phyloP scores from a whole-genome alignment of 495 filamentous ascomycete genomes.

The Ramalina peruviana region DNA sequence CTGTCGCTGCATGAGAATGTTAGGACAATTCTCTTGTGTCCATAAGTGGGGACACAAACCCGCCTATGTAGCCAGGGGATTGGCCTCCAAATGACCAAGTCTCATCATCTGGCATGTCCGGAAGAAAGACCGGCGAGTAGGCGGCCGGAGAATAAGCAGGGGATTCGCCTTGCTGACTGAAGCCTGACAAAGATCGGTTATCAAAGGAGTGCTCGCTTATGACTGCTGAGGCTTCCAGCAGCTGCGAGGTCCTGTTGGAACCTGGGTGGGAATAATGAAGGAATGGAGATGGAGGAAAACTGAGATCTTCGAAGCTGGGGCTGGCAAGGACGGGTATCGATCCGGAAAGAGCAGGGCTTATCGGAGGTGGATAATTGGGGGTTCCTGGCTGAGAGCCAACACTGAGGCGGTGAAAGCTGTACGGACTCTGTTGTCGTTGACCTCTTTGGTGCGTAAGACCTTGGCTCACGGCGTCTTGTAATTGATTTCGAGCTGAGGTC shows the following conservation, averaged over 20 bases:
- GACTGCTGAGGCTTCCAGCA: slow-evolving; percentile 12
- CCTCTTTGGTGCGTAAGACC: slow-evolving; percentile 1
- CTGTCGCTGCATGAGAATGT: no score
- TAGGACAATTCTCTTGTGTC: neutral
- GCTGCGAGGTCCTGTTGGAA: slow-evolving; percentile 12
- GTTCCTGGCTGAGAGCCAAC: slow-evolving; percentile 16
- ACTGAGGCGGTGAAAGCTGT: slow-evolving; percentile 11
- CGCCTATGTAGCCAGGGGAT: slow-evolving; percentile 12
- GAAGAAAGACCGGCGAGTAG: slow-evolving; percentile 15
- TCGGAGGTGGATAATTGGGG: slow-evolving; percentile 12
- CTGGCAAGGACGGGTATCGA: slow-evolving; percentile 10
- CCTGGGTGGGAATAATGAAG: slow-evolving; percentile 9
- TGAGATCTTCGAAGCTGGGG: slow-evolving; percentile 15
- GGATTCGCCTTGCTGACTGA: slow-evolving; percentile 13
- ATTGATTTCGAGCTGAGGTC: slow-evolving; percentile 7
- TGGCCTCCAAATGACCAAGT: slow-evolving; percentile 9
- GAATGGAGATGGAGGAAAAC: slow-evolving; percentile 16
- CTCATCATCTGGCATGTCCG: slow-evolving; percentile 15
- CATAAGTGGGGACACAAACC: slow-evolving; percentile 6
- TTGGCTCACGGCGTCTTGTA: slow-evolving; percentile 6
- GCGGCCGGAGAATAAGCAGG: slow-evolving; percentile 15
- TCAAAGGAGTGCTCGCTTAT: slow-evolving; percentile 12
- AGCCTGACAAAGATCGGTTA: slow-evolving; percentile 10
- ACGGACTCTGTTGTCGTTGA: slow-evolving; percentile 10
- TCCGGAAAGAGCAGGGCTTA: slow-evolving; percentile 7